A percentile compares a stretch with the other conserved stretches of the same genome.
These are phyloP conservation scores for Phytopythium litorale DNA, from an alignment of 352 stramenopile species.

Conservation along the genomic window DNA sequence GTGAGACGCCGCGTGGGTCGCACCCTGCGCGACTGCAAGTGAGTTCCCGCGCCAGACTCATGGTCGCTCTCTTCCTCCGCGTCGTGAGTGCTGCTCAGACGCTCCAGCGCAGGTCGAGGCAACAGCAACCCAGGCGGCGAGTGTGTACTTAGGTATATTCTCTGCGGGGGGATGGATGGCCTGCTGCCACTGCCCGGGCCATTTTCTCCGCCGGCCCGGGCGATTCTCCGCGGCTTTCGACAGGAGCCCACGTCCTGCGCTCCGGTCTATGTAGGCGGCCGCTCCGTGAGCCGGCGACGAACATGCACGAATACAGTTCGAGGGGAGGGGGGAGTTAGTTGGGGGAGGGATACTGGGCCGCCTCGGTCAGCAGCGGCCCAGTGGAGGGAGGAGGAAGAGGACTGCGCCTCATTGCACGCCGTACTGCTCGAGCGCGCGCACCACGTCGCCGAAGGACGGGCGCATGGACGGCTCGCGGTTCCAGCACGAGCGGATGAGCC, in stretches of 20 bases:
- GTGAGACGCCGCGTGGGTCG: neutral
- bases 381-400: neutral
- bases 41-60: neutral
- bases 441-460: constrained; percentile 64
- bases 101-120: neutral
- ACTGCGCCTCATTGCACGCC: neutral
- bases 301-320: neutral
- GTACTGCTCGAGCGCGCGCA: constrained; percentile 51
- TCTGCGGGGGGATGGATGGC: neutral
- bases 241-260: neutral
- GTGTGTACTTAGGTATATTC: neutral
- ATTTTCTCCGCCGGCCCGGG: neutral
- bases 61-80: neutral
- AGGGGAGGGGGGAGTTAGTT: neutral
- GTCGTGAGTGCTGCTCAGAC: neutral
- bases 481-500: constrained; percentile 80
- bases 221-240: neutral
- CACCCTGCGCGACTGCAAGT: constrained; percentile 4
- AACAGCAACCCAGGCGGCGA: neutral
- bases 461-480: constrained; percentile 63
- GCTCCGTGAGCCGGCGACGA: neutral
- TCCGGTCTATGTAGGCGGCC: neutral
- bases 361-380: neutral
- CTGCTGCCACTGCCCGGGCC: neutral
- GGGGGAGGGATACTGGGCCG: neutral